These are phyloP conservation scores for Cladosporium sp. DNA, from an alignment of 2,329 filamentous ascomycete genomes.

Conservation along the genomic window DNA sequence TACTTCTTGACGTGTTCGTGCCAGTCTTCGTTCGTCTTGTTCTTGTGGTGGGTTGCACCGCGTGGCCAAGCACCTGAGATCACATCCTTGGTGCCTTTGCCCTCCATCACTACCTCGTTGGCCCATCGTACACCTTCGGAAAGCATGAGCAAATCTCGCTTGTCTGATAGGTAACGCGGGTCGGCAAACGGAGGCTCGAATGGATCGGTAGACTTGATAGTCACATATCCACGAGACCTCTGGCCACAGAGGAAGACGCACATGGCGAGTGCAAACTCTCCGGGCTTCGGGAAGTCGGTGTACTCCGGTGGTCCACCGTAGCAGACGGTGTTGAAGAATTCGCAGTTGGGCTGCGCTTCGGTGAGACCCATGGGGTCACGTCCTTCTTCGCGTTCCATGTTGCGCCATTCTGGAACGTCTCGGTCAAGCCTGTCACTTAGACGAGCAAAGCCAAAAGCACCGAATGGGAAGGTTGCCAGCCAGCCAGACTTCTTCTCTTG, in stretches of 20 bases:
- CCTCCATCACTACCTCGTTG: conserved; percentile 62
- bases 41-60: conserved; percentile 52
- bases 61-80: conserved; percentile 62
- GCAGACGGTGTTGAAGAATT: conserved; percentile 64
- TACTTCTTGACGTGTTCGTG: conserved; percentile 57
- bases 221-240: conserved; percentile 58
- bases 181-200: conserved; percentile 57
- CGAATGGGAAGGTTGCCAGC: conserved; percentile 63
- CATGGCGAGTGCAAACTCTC: conserved; percentile 59
- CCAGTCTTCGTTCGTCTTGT: conserved; percentile 60
- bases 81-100: conserved; percentile 58
- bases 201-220: conserved; percentile 51
- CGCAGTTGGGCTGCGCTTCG: conserved; percentile 58
- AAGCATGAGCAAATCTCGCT: conserved; percentile 59
- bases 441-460: conserved; percentile 62
- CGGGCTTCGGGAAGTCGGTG: conserved; percentile 53
- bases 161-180: conserved; percentile 59
- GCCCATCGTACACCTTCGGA: conserved; percentile 59
- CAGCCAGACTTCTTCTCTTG: conserved; percentile 60
- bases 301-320: conserved; percentile 63
- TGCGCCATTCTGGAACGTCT: conserved; percentile 57
- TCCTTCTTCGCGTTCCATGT: conserved; percentile 44
- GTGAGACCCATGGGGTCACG: conserved; percentile 65
- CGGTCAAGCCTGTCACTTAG: conserved; percentile 58
- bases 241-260: conserved; percentile 60